These are phyloP conservation scores for Herpotrichia juniperi DNA, from an alignment of 2,329 filamentous ascomycete species.

Conservation along the genomic window DNA sequence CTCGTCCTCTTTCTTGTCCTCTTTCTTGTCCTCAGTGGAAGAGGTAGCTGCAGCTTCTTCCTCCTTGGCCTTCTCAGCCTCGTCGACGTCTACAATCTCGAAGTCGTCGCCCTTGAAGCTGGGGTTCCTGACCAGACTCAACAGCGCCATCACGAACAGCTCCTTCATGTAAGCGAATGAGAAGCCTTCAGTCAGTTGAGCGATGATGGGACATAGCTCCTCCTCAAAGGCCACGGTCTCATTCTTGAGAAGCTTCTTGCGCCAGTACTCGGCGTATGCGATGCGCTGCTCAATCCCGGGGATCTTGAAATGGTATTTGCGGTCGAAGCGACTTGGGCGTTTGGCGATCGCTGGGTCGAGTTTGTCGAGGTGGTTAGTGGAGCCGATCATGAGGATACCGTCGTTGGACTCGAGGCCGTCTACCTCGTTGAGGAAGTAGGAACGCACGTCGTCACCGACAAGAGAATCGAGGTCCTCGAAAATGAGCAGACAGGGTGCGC, in stretches of 20 bases:
- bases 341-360: constrained; percentile 66
- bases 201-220: constrained; percentile 38
- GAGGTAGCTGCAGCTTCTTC: not conserved
- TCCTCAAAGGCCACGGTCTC: constrained; percentile 44
- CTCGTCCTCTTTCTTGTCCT: constrained; percentile 4
- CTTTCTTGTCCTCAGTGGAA: not conserved
- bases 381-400: constrained; percentile 70
- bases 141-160: constrained; percentile 45
- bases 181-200: constrained; percentile 46
- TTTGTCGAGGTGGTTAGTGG: constrained; percentile 66
- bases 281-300: constrained; percentile 41
- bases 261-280: constrained; percentile 51
- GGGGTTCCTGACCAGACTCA: constrained; percentile 42
- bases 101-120: constrained; percentile 33
- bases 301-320: constrained; percentile 52
- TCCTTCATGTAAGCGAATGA: constrained; percentile 52
- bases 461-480: constrained; percentile 74
- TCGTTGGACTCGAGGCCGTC: constrained; percentile 72
- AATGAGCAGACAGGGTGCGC: constrained; percentile 70
- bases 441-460: constrained; percentile 63
- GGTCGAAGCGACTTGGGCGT: constrained; percentile 51
- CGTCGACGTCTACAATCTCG: constrained; percentile 29
- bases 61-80: constrained; percentile 21
- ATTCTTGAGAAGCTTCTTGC: constrained; percentile 41
- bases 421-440: constrained; percentile 74